Base-by-base conservation (phyloP, 23 red algal species). In the Porphyridium purpureum region DNA sequence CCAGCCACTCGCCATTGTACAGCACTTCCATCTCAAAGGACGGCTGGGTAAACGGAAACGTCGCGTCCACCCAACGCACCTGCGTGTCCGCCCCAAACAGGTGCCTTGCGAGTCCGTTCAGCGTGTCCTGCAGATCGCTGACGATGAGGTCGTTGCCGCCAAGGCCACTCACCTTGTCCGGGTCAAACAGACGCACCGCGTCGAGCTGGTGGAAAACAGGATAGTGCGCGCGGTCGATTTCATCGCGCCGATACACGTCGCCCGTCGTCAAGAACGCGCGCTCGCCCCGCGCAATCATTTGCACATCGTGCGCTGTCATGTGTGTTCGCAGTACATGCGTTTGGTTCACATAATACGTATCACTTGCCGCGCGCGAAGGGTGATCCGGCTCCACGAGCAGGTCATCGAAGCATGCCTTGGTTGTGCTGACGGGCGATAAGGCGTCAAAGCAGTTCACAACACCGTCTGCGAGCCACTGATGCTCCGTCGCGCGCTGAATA, bases 201-300 rank as follows among this genome's bases (percentile, higher is more conserved):
- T 98, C 90, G 46, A 86, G 54, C 48, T 98, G 90, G 66, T 98
- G 90, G 75, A 98, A 98, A 2, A 86, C 80, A 7, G 90, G 90
- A 50, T 86, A 98, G 50, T 98, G 90, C 42, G 72, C 78, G 15
- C 64, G 49, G 50, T 98, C 90, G 23, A 98, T 73, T 8, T 73
- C 72, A 49, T 98, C 90, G 24, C 90, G 73, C 6, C 90, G 80
- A 49, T 86, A 98, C 30, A 98, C 90, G 63, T 98, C 90, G 23
- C 90, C 90, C 21, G 54, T 67, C 2, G 66, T 49, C 8, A 98
- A 33, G 33, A 86, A 71, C 7, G 72, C 79, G 30, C 40, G 59
- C 15, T 68, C 22, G 15, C 90, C 80, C n/a, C 44, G 49, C 5
- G 48, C 32, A 9, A 98, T 23, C 20, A 86, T 35, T 5, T 59